Evolutionary conservation across 495 filamentous ascomycete species (phyloP).

Genomic region (Antarctomyces pellizariae): DNA sequence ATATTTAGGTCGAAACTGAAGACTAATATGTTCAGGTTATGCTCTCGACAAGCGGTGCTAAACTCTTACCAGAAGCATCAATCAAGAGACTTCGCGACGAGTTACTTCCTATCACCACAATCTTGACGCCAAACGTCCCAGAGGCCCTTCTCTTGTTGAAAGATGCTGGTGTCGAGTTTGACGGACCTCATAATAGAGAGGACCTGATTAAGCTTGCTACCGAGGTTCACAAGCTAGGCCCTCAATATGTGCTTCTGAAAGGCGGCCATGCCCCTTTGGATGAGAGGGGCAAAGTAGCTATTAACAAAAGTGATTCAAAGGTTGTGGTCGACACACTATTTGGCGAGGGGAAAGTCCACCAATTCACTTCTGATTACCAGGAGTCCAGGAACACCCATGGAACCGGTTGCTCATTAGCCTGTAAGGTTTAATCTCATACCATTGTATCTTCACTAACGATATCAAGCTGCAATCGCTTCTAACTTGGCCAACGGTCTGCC

Average conservation of each 20-base stretch:
- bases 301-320: slow-evolving; percentile 29
- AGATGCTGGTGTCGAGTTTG: slow-evolving; percentile 23
- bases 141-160: slow-evolving; percentile 58
- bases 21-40: slow-evolving; percentile 42
- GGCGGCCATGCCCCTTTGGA: slow-evolving; percentile 77
- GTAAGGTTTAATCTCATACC: slow-evolving; percentile 19
- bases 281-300: slow-evolving; percentile 29
- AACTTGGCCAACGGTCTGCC: slow-evolving; percentile 43
- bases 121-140: slow-evolving; percentile 82
- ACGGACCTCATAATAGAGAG: slow-evolving; percentile 27
- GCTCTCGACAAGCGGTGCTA: slow-evolving; percentile 67
- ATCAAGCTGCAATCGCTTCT: slow-evolving; percentile 62
- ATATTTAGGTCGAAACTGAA: background rate
- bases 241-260: slow-evolving; percentile 66
- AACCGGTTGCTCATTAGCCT: slow-evolving; percentile 86
- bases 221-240: slow-evolving; percentile 39
- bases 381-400: slow-evolving; percentile 71
- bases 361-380: slow-evolving; percentile 45
- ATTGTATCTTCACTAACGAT: slow-evolving; percentile 2
- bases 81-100: slow-evolving; percentile 35
- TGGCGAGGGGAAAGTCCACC: slow-evolving; percentile 27
- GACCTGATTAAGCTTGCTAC: slow-evolving; percentile 46
- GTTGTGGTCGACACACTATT: slow-evolving; percentile 53
- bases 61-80: slow-evolving; percentile 47
- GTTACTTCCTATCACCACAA: slow-evolving; percentile 51